Percentiles rank a stretch among this genome's conserved stretches.
Evolutionary conservation across 2,329 filamentous ascomycete genomes (phyloP).

Genomic region (Alternaria gaisen): DNA sequence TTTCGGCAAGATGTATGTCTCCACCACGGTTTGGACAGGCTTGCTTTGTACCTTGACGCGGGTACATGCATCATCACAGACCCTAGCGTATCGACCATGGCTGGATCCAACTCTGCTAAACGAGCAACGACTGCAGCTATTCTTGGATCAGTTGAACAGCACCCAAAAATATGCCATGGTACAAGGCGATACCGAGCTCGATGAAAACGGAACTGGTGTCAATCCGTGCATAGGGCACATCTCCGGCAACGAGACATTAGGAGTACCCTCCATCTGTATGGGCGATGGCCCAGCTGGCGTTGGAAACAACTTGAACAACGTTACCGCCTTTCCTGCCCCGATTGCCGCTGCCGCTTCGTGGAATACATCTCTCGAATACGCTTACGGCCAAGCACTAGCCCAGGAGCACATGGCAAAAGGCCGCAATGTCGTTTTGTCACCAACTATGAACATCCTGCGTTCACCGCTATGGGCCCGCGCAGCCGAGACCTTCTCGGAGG

Average conservation of each 20-base stretch:
- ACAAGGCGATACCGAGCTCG: slow-evolving; percentile 9
- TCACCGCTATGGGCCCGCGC: slow-evolving; percentile 17
- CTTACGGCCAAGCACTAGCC: slow-evolving; percentile 6
- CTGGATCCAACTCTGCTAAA: neutral
- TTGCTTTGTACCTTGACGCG: neutral
- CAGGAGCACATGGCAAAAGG: slow-evolving; percentile 5
- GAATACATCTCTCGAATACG: slow-evolving; percentile 2
- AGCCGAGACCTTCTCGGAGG: slow-evolving; percentile 18
- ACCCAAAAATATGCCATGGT: slow-evolving; percentile 13
- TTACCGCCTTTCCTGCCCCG: slow-evolving; percentile 4
- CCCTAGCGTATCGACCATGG: neutral
- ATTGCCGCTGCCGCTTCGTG: slow-evolving; percentile 1
- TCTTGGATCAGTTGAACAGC: slow-evolving; percentile 5
- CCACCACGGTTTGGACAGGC: neutral
- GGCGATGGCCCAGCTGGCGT: slow-evolving; percentile 11
- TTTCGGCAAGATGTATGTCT: neutral
- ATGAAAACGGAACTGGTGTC: slow-evolving; percentile 7
- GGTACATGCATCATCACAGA: slow-evolving; percentile 3
- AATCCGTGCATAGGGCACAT: slow-evolving; percentile 12
- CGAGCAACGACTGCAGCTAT: slow-evolving; percentile 4
- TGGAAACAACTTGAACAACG: slow-evolving; percentile 6
- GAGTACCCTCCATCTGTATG: slow-evolving; percentile 11
- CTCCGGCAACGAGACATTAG: slow-evolving; percentile 3
- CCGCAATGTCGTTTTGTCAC: slow-evolving; percentile 10
- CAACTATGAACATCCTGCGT: slow-evolving; percentile 39